A percentile compares a stretch with the other conserved stretches of the same genome.
These are phyloP conservation scores for Pyropia yezoensis DNA, from an alignment of 23 red algal genomes.

Conservation along the genomic window DNA sequence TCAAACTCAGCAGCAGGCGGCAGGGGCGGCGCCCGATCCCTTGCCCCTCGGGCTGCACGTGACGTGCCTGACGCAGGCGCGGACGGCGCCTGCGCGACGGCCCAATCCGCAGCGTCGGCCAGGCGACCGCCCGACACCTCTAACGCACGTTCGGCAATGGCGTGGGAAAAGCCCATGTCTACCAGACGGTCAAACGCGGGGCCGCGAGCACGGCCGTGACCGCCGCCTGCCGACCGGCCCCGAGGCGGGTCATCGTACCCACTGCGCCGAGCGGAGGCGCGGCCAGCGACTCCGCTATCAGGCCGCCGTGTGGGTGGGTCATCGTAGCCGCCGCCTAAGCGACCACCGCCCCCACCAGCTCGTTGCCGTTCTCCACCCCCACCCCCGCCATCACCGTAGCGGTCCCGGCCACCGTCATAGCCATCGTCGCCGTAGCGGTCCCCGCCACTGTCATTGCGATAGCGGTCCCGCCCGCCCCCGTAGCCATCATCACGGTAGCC, in stretches of 20 bases:
- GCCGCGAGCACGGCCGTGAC: too few relatives aligned
- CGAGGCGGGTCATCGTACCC: not conserved
- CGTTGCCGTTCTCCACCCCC: not conserved
- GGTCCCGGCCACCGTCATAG: not conserved
- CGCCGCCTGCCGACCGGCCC: slow-evolving; percentile 12
- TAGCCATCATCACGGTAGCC: not conserved
- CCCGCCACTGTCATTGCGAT: not conserved
- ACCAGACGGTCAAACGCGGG: slow-evolving; percentile 28
- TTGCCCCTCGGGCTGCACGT: not conserved
- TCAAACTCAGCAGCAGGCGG: slow-evolving; percentile 10
- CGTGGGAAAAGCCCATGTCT: slow-evolving; percentile 40
- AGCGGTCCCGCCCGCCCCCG: not conserved
- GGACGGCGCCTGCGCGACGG: slow-evolving; percentile 6
- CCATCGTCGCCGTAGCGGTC: slow-evolving; percentile 8
- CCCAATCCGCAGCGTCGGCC: slow-evolving; percentile 32
- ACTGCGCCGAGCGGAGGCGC: not conserved
- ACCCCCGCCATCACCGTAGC: not conserved
- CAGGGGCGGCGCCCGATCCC: not conserved
- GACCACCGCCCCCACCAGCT: not conserved
- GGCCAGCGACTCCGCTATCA: not conserved
- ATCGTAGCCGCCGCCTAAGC: not conserved
- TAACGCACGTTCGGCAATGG: slow-evolving; percentile 20
- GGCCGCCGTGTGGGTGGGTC: not conserved
- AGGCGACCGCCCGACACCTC: slow-evolving; percentile 30
- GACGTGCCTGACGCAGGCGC: not conserved